Conservation (phyloP, 2,329 filamentous ascomycete genomes). For the Phialophora chinensis region DNA sequence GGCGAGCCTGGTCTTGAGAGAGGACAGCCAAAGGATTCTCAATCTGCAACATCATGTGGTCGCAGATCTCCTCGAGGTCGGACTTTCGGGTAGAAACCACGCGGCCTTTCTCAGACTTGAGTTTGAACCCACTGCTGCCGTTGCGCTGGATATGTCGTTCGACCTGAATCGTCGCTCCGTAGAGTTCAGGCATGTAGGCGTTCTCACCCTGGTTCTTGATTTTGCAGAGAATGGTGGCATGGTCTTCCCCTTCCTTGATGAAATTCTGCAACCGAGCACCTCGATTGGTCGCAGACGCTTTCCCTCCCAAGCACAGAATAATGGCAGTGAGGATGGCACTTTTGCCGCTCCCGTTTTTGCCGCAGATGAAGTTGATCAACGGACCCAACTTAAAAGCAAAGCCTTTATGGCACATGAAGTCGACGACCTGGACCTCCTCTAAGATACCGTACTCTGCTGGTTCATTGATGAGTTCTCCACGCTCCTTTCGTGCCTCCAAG, state of each 20-base stretch:
- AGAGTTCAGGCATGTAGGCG: conserved; percentile 81
- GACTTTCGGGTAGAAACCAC: conserved; percentile 78
- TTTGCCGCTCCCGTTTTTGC: conserved; percentile 97
- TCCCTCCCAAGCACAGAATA: conserved; percentile 91
- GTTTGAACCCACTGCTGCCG: conserved; percentile 73
- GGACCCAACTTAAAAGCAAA: conserved; percentile 86
- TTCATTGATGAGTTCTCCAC: conserved; percentile 68
- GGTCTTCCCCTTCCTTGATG: conserved; percentile 86
- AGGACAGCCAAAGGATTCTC: conserved; percentile 96
- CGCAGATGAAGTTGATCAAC: conserved; percentile 96
- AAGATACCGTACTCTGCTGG: conserved; percentile 85
- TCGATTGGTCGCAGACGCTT: conserved; percentile 89
- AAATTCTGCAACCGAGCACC: conserved; percentile 87
- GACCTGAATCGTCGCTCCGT: conserved; percentile 84
- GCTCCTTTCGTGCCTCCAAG: conserved; percentile 56
- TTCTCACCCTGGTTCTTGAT: conserved; percentile 89
- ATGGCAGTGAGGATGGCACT: conserved; percentile 93
- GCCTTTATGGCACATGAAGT: conserved; percentile 94
- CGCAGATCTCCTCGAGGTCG: conserved; percentile 89
- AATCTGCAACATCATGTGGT: conserved; percentile 91
- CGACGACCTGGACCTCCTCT: conserved; percentile 82
- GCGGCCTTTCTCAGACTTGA: conserved; percentile 74
- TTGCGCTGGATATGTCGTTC: conserved; percentile 83
- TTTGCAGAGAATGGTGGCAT: conserved; percentile 74
- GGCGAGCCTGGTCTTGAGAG: conserved; percentile 91